phyloP scores from a whole-genome alignment of 2,329 filamentous ascomycete species.

The Sclerotinia spermophila region DNA sequence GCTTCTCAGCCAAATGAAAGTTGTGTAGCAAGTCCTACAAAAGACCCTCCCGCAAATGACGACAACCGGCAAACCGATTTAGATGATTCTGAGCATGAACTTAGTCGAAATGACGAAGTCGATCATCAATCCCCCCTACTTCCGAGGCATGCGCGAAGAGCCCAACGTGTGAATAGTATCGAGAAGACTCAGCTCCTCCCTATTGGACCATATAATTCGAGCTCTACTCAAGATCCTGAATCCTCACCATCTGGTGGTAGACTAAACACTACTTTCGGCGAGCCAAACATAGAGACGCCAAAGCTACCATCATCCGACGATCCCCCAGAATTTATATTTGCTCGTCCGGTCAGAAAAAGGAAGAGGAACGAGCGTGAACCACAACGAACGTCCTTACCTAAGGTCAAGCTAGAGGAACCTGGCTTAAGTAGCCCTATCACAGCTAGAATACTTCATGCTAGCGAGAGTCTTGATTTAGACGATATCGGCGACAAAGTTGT shows the following conservation, averaged over 20 bases:
- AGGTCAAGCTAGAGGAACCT: slow-evolving; percentile 32
- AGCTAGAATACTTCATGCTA: slow-evolving; percentile 19
- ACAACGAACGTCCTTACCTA: slow-evolving; percentile 20
- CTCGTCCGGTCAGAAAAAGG: slow-evolving; percentile 32
- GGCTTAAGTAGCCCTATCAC: slow-evolving; percentile 33
- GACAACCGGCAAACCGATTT: neutral
- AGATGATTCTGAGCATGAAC: neutral
- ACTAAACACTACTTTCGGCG: neutral
- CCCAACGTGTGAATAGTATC: neutral
- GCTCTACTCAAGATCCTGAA: slow-evolving; percentile 32
- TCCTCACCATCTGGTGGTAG: slow-evolving; percentile 2
- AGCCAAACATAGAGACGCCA: neutral
- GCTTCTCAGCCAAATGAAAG: neutral
- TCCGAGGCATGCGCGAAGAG: neutral
- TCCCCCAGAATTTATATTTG: slow-evolving; percentile 30
- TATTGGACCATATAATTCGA: slow-evolving; percentile 26
- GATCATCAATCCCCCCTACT: neutral
- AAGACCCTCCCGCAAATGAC: neutral
- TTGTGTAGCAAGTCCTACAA: neutral
- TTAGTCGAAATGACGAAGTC: neutral
- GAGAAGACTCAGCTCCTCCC: slow-evolving; percentile 21
- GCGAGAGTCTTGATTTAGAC: slow-evolving; percentile 39
- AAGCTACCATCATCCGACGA: slow-evolving; percentile 22
- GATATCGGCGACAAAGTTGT: slow-evolving; percentile 37
- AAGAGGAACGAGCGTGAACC: slow-evolving; percentile 22